Evolutionary conservation across 2,329 filamentous ascomycete genomes (phyloP).

Genomic region (Zymoseptoria pseudotritici): DNA sequence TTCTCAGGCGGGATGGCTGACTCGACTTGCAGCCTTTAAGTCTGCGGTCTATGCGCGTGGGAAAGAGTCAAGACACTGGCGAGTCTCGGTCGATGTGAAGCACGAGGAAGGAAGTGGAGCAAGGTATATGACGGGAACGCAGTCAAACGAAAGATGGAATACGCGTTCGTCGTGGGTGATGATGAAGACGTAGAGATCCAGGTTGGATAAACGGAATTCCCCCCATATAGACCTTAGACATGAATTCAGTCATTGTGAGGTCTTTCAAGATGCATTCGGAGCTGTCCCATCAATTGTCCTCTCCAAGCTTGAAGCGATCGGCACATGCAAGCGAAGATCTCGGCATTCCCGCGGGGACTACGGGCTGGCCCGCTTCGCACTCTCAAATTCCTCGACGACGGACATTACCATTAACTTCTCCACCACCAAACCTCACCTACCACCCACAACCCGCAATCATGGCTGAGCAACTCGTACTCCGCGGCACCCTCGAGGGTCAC

Average conservation of each 20-base stretch:
- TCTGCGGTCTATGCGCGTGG: background rate
- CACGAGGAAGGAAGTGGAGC: background rate
- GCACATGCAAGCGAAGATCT: background rate
- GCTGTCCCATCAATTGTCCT: background rate
- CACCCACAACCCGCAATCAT: conserved; percentile 18
- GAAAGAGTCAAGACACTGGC: background rate
- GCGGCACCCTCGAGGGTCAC: conserved; percentile 63
- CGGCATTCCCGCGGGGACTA: background rate
- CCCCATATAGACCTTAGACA: too few species aligned
- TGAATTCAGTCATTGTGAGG: too few species aligned
- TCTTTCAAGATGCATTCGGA: too few species aligned
- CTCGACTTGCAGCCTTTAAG: background rate
- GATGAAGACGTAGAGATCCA: too few species aligned
- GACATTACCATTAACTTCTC: background rate
- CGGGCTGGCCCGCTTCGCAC: background rate
- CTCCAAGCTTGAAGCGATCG: background rate
- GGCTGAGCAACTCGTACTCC: conserved; percentile 38
- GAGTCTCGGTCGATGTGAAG: too few species aligned
- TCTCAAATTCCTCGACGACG: background rate
- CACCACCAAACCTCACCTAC: background rate
- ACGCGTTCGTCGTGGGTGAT: too few species aligned
- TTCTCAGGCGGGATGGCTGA: background rate
- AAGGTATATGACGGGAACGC: background rate
- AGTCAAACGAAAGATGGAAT: too few species aligned
- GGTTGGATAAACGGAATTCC: too few species aligned